A percentile compares a stretch with the other conserved stretches of the same genome.
Evolutionary conservation across 83 land plant genomes (phyloP).

Genomic region (Larix sibirica): DNA sequence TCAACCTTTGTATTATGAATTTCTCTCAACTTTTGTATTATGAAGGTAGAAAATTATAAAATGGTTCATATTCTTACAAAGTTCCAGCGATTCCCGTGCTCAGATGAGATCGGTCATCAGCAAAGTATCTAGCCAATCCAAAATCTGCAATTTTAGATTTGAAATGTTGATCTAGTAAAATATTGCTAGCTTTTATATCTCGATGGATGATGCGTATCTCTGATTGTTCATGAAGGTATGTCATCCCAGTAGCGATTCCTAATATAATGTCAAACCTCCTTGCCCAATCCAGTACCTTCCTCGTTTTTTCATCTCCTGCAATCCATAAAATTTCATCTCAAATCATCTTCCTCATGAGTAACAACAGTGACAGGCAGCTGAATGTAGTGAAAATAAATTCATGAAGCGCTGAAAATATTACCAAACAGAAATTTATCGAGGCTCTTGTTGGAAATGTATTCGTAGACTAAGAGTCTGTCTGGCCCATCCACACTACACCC

Average conservation of each 20-base stretch:
- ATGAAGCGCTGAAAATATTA: neutral
- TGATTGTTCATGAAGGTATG: neutral
- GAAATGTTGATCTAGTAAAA: neutral
- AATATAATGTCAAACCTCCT: neutral
- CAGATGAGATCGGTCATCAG: constrained; percentile 27
- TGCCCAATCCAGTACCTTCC: constrained; percentile 3
- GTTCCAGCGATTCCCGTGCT: constrained; percentile 46
- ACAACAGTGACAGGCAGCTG: too few species aligned
- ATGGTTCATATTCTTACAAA: too few species aligned
- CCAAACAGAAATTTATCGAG: constrained; percentile 24
- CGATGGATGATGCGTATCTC: neutral
- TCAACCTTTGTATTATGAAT: neutral
- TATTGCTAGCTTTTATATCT: neutral
- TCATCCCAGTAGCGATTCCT: neutral
- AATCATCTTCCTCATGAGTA: too few species aligned
- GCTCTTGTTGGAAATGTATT: constrained; percentile 34
- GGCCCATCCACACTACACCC: constrained; percentile 29
- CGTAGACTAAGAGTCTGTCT: constrained; percentile 35
- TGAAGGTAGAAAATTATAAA: too few species aligned
- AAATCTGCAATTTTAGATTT: neutral
- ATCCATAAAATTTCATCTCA: too few species aligned
- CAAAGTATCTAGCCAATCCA: constrained; percentile 33
- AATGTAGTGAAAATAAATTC: too few species aligned
- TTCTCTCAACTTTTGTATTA: too few species aligned
- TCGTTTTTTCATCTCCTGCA: too few species aligned